A percentile compares a stretch with the other conserved stretches of the same genome.
phyloP scores from a whole-genome alignment of 1,284 basidiomycete genomes.

The Puccinia horiana region DNA sequence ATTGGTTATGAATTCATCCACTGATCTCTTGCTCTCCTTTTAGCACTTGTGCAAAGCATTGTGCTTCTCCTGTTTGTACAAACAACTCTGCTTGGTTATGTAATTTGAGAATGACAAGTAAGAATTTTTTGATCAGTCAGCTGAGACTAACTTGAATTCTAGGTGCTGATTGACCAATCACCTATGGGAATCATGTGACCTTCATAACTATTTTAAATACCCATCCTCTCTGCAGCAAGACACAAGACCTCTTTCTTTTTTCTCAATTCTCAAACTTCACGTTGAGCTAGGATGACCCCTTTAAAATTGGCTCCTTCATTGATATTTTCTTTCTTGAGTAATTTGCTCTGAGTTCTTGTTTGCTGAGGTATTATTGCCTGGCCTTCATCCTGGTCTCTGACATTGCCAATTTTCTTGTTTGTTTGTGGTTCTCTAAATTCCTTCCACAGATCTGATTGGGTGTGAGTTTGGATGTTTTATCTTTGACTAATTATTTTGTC shows the following conservation, averaged over 20 bases:
- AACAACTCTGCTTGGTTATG: slow-evolving; percentile 96
- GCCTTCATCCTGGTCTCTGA: slow-evolving; percentile 80
- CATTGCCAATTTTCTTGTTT: slow-evolving; percentile 75
- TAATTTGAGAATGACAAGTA: slow-evolving; percentile 67
- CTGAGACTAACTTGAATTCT: neutral
- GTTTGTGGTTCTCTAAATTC: slow-evolving; percentile 78
- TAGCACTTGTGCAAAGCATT: slow-evolving; percentile 90
- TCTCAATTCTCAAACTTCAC: slow-evolving; percentile 78
- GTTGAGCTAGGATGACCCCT: slow-evolving; percentile 82
- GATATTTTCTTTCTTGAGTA: slow-evolving; percentile 85
- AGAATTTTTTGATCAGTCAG: slow-evolving; percentile 45
- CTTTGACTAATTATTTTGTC: slow-evolving; percentile 88
- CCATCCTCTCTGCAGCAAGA: slow-evolving; percentile 87
- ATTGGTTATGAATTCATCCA: slow-evolving; percentile 89
- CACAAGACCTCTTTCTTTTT: slow-evolving; percentile 88
- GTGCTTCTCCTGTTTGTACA: slow-evolving; percentile 94
- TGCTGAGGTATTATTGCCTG: slow-evolving; percentile 89
- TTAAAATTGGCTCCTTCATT: slow-evolving; percentile 85
- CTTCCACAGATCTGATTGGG: slow-evolving; percentile 79
- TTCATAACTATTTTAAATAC: slow-evolving; percentile 89
- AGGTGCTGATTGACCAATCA: neutral
- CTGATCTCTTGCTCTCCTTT: slow-evolving; percentile 75
- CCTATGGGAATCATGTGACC: slow-evolving; percentile 86
- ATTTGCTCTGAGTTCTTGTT: slow-evolving; percentile 93
- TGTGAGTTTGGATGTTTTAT: slow-evolving; percentile 73